These are phyloP conservation scores for Lichtheimia ornata DNA, from an alignment of 371 early-diverging fungal genomes.

Conservation along the genomic window DNA sequence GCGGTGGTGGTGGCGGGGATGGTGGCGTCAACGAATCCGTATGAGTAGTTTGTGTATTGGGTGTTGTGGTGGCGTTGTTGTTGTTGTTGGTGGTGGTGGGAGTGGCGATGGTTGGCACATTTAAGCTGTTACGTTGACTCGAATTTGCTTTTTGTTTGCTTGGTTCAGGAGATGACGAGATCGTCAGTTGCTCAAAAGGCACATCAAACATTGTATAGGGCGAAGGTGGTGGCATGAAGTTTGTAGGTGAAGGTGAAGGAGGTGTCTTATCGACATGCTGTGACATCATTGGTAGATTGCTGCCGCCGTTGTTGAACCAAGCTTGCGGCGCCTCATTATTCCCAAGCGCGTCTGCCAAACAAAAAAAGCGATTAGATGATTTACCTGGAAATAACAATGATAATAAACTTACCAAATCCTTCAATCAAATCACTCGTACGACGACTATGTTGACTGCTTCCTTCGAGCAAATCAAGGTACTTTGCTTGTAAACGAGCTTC, in stretches of 20 bases:
- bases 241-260: constrained; percentile 35
- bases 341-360: constrained; percentile 12
- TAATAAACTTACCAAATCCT: constrained; percentile 24
- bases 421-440: constrained; percentile 26
- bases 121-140: background rate
- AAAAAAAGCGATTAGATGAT: constrained; percentile 12
- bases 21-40: background rate
- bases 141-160: background rate
- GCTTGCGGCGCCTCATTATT: constrained; percentile 2
- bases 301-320: background rate
- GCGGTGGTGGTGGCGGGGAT: constrained; percentile 16
- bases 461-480: constrained; percentile 42
- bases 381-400: background rate
- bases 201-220: constrained; percentile 36
- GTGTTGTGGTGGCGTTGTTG: constrained; percentile 7
- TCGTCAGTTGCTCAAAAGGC: constrained; percentile 41
- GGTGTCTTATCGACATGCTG: constrained; percentile 25
- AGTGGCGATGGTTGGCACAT: background rate
- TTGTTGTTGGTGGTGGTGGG: background rate
- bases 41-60: constrained; percentile 1
- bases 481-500: constrained; percentile 44
- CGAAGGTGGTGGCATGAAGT: constrained; percentile 32
- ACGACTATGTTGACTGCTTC: constrained; percentile 21
- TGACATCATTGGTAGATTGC: constrained; percentile 5
- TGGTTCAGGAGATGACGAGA: constrained; percentile 33